Conservation (phyloP, 2,329 filamentous ascomycete species). For the Hypocreales sp. region DNA sequence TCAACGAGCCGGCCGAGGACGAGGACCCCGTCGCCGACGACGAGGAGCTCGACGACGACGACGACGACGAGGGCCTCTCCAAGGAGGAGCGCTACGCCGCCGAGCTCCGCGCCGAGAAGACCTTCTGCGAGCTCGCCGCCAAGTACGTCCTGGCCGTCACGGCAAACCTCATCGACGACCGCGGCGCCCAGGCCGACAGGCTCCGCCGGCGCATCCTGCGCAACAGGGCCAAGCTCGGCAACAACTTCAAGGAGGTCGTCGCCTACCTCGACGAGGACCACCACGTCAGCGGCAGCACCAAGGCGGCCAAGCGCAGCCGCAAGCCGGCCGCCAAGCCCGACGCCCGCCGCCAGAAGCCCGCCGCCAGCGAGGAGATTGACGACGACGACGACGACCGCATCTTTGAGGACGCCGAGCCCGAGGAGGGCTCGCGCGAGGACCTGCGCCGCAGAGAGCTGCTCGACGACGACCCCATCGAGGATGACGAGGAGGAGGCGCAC, state of each 20-base stretch:
- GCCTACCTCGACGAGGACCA: slow-evolving; percentile 56
- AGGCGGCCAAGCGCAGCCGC: slow-evolving; percentile 30
- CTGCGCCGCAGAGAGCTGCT: slow-evolving; percentile 37
- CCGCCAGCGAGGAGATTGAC: slow-evolving; percentile 28
- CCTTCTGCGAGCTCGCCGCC: slow-evolving; percentile 69
- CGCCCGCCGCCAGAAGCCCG: slow-evolving; percentile 15
- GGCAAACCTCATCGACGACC: slow-evolving; percentile 56
- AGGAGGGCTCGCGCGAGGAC: slow-evolving; percentile 45
- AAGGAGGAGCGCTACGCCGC: slow-evolving; percentile 44
- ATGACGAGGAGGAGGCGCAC: slow-evolving; percentile 17
- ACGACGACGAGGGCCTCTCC: slow-evolving; percentile 36
- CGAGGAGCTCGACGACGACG: slow-evolving; percentile 34
- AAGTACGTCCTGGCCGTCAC: slow-evolving; percentile 73
- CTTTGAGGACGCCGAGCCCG: slow-evolving; percentile 33
- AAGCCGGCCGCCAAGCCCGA: slow-evolving; percentile 15
- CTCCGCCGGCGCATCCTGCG: slow-evolving; percentile 58
- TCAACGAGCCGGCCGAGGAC: slow-evolving; percentile 51
- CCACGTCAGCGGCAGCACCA: slow-evolving; percentile 9
- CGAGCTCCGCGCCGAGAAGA: slow-evolving; percentile 66
- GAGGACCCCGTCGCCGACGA: slow-evolving; percentile 58
- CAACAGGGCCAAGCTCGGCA: slow-evolving; percentile 67
- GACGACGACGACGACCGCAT: slow-evolving; percentile 23
- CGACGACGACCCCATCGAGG: slow-evolving; percentile 29
- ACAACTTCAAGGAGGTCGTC: slow-evolving; percentile 75
- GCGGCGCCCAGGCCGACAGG: slow-evolving; percentile 41